Evolutionary conservation across 441 rosid species (phyloP).

Genomic region (Heliophila coronopifolia): DNA sequence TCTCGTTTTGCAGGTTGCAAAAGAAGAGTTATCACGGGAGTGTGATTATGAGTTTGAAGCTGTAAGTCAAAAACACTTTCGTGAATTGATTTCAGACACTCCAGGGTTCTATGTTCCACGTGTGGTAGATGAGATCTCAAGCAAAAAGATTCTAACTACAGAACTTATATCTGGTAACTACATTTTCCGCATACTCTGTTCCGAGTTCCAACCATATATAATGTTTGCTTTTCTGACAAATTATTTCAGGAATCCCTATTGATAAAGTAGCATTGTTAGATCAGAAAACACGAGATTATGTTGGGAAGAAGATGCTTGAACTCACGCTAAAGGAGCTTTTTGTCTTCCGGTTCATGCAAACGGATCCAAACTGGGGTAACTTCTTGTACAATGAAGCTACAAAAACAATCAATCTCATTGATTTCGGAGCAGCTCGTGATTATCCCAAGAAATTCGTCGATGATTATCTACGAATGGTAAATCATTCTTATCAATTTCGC

Average conservation of each 20-base stretch:
- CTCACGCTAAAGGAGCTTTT: conserved; percentile 80
- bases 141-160: conserved; percentile 73
- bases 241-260: conserved; percentile 62
- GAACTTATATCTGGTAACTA: conserved; percentile 71
- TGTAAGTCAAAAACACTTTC: conserved; percentile 67
- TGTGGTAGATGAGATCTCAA: conserved; percentile 65
- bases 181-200: neutral
- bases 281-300: conserved; percentile 73
- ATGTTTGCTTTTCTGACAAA: conserved; percentile 13
- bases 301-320: conserved; percentile 74
- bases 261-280: conserved; percentile 76
- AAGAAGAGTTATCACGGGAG: conserved; percentile 79
- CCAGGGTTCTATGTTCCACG: conserved; percentile 70
- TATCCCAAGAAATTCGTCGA: conserved; percentile 78
- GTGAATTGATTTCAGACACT: conserved; percentile 40
- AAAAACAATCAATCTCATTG: conserved; percentile 72
- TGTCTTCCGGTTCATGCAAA: conserved; percentile 90
- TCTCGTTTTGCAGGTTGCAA: conserved; percentile 59
- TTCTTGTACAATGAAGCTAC: conserved; percentile 70
- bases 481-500: neutral
- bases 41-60: conserved; percentile 93
- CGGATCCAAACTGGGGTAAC: conserved; percentile 97
- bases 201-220: too few species aligned
- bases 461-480: conserved; percentile 82
- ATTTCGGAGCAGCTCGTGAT: conserved; percentile 93